Conservation (phyloP, 805 yeast species). For the Candida ovalis region DNA sequence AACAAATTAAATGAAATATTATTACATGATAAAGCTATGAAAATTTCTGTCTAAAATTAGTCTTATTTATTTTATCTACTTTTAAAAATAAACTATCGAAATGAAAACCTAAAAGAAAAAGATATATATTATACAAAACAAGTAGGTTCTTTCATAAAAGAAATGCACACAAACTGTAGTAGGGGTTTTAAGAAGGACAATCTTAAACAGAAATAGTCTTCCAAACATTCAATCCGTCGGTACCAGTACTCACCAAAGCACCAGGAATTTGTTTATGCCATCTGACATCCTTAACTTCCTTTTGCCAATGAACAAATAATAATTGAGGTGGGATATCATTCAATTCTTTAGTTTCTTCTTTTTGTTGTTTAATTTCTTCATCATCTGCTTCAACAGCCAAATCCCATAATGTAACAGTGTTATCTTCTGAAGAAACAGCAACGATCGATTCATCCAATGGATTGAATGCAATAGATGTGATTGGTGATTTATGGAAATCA, state of each 20-base stretch:
- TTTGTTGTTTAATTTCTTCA: conserved; percentile 88
- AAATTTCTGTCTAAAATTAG: too few relatives aligned
- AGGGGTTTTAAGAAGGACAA: not conserved
- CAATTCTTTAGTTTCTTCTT: conserved; percentile 70
- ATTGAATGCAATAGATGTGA: conserved; percentile 91
- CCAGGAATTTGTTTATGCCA: conserved; percentile 99
- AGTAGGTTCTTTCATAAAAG: not conserved
- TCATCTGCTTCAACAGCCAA: conserved; percentile 98
- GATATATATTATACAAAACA: not conserved
- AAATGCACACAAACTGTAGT: too few relatives aligned
- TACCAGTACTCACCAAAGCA: conserved; percentile 88
- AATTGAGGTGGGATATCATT: conserved; percentile 93
- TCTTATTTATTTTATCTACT: too few relatives aligned
- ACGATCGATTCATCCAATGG: conserved; percentile 94
- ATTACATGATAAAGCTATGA: too few relatives aligned
- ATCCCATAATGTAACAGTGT: conserved; percentile 97
- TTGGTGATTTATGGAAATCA: conserved; percentile 90
- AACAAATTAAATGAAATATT: too few relatives aligned
- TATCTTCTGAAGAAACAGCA: conserved; percentile 95
- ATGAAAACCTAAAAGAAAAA: not conserved
- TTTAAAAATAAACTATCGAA: too few relatives aligned
- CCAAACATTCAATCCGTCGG: conserved; percentile 93
- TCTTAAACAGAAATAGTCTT: conserved; percentile 86
- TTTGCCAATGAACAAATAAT: conserved; percentile 97
- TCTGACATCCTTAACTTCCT: conserved; percentile 94